Percentiles rank a stretch among this genome's conserved stretches.
Conservation (phyloP, 2,329 filamentous ascomycete genomes). For the Sarocladiaceae sp. region DNA sequence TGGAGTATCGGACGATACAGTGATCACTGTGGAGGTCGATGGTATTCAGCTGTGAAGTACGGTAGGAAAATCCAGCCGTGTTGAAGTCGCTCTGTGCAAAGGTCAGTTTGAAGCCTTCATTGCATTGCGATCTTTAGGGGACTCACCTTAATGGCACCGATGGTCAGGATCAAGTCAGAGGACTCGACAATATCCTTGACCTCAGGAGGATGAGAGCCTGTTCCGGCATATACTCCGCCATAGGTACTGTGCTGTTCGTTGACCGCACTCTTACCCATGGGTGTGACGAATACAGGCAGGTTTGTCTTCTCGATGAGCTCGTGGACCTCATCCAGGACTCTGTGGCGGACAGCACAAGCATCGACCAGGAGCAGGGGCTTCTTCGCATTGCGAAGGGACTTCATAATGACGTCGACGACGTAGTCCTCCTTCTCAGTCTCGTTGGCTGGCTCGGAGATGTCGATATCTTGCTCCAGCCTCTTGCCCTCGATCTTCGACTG, state of each 20-base stretch:
- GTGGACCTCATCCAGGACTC: conserved; percentile 68
- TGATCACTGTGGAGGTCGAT: conserved; percentile 78
- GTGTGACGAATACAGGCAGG: conserved; percentile 80
- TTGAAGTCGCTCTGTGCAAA: conserved; percentile 66
- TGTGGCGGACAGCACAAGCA: conserved; percentile 75
- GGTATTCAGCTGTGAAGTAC: conserved; percentile 69
- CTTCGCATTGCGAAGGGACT: conserved; percentile 67
- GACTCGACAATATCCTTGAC: conserved; percentile 62
- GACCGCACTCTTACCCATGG: conserved; percentile 84
- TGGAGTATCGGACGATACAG: conserved; percentile 70
- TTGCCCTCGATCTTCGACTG: conserved; percentile 71
- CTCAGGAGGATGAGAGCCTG: conserved; percentile 60
- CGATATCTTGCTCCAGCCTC: conserved; percentile 65
- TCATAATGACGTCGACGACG: conserved; percentile 74
- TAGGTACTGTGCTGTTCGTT: conserved; percentile 73
- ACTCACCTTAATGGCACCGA: conserved; percentile 58
- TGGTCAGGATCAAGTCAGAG: conserved; percentile 66
- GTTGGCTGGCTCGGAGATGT: conserved; percentile 61
- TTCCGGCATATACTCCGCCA: conserved; percentile 82
- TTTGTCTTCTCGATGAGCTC: conserved; percentile 68
- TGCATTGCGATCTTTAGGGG: not conserved
- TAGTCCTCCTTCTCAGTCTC: conserved; percentile 71
- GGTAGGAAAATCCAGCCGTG: conserved; percentile 77
- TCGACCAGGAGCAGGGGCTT: conserved; percentile 78
- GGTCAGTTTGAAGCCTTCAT: not conserved